Evolutionary conservation across 495 filamentous ascomycete species (phyloP), one percentile per base, ranked within the genome.

Genomic region (Pyronema domesticum): DNA sequence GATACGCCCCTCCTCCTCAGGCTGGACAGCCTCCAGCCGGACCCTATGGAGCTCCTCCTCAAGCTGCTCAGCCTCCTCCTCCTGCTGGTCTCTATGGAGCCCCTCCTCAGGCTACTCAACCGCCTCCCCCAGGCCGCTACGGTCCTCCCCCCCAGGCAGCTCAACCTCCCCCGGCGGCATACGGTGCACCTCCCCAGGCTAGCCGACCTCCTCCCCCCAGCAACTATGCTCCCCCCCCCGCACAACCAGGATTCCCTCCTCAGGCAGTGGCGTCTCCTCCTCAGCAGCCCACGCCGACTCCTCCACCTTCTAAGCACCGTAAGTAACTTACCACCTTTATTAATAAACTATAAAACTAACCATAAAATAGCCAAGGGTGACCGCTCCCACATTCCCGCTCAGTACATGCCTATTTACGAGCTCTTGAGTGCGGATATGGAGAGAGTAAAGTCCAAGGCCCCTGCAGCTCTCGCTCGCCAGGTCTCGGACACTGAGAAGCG

Each of bases 401-500:
- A 73, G 40, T 85, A 89, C 35, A 75, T 78, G 60, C 80, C 81
- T 51, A 72, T 96, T 59, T 86, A 80, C 46, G 84, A 94, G 55
- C 80, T 89, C 34, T 78, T 98, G 55, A 81, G 72, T 47, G 73
- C 73, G 42, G 89, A 95, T 56, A 88, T 98, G 78, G 80, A 88
- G 61, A 80, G 86, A 30, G 83, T 98, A 53, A 87, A 89, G 55
- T 65, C 77, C 47, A 79, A 81, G 51, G 93, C 93, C 0, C 91
- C 91, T 3, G 55, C 80, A 13, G 74, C 80, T 4, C 95, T 89
- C 72, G 80, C 83, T 61, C 73, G 77, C 18, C 86, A 95, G 65
- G 86, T 96, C 39, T 81, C 83, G 48, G 89, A 98, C 65, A 91
- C 87, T 3, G 86, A 95, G 65, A 93, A 93, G 68, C 77, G 89